These are phyloP conservation scores for Camellia oleifera DNA, from an alignment of 179 eudicot species.

Conservation along the genomic window DNA sequence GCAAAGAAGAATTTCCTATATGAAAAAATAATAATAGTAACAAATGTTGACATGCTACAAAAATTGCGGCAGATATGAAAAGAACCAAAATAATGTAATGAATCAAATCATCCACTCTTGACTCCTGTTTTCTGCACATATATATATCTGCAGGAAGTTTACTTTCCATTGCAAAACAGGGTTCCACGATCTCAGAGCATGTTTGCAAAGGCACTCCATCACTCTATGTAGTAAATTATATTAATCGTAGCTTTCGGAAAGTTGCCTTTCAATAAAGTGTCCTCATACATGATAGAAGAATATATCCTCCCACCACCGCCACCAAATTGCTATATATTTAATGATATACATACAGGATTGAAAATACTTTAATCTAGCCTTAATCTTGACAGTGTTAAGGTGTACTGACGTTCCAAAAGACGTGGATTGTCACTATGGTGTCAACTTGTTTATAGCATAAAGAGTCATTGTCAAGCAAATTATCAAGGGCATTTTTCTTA, in stretches of 20 bases:
- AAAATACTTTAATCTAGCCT: background rate
- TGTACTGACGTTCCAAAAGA: conserved; percentile 11
- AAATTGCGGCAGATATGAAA: background rate
- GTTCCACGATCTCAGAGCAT: background rate
- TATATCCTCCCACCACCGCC: conserved; percentile 15
- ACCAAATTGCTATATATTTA: background rate
- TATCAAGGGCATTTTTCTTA: conserved; percentile 20
- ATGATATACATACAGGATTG: background rate
- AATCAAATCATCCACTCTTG: background rate
- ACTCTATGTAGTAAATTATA: background rate
- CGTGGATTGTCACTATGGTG: background rate
- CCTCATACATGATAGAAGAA: conserved; percentile 2
- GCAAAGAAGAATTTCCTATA: background rate
- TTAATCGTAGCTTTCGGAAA: conserved; percentile 1
- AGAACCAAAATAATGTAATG: background rate
- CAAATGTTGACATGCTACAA: no score
- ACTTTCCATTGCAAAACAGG: background rate
- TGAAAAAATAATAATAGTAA: background rate
- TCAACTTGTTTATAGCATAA: conserved; percentile 21
- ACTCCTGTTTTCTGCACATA: background rate
- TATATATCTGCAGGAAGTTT: background rate
- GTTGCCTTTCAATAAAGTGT: background rate
- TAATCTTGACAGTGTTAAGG: background rate
- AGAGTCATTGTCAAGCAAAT: conserved; percentile 23
- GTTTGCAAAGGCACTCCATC: no score